These are phyloP conservation scores for Infundibulicybe gibba DNA, from an alignment of 768 basidiomycete species.

Conservation along the genomic window DNA sequence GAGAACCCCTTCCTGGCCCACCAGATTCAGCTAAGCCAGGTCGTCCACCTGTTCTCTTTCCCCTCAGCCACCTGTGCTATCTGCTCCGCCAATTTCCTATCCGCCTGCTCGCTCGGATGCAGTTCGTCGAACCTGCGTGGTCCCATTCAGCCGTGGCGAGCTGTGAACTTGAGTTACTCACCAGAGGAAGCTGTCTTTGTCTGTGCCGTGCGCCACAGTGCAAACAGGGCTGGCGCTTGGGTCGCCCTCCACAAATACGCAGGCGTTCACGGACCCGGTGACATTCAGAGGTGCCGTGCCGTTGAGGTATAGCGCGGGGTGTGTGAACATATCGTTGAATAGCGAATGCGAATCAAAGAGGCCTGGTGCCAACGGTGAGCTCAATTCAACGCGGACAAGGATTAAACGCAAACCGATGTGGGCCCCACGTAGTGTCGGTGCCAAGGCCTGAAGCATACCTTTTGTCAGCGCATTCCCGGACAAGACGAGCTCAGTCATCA, in stretches of 20 bases:
- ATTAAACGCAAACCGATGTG: conserved; percentile 33
- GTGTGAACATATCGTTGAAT: conserved; percentile 49
- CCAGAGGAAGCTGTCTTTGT: conserved; percentile 48
- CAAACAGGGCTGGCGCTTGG: conserved; percentile 22
- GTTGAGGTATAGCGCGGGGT: conserved; percentile 53
- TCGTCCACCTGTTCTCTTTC: conserved; percentile 39
- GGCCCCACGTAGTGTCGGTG: conserved; percentile 29
- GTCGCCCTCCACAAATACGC: conserved; percentile 36
- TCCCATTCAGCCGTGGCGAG: conserved; percentile 1
- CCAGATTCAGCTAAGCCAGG: conserved; percentile 50
- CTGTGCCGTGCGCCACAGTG: conserved; percentile 27
- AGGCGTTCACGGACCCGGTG: conserved; percentile 47
- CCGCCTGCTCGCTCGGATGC: too few species aligned
- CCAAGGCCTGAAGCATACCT: conserved; percentile 27
- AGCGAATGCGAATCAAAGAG: too few species aligned
- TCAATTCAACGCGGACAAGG: conserved; percentile 18
- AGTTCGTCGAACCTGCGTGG: conserved; percentile 33
- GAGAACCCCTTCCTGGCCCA: too few species aligned
- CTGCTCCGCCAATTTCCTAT: too few species aligned
- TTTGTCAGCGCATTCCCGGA: too few species aligned
- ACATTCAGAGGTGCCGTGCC: conserved; percentile 61
- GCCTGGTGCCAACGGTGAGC: too few species aligned
- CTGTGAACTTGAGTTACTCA: conserved; percentile 13
- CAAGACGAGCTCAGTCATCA: too few species aligned
- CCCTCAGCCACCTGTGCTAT: conserved; percentile 42